Conservation (phyloP, 2,329 filamentous ascomycete genomes). For the Trichoderma simmonsii region DNA sequence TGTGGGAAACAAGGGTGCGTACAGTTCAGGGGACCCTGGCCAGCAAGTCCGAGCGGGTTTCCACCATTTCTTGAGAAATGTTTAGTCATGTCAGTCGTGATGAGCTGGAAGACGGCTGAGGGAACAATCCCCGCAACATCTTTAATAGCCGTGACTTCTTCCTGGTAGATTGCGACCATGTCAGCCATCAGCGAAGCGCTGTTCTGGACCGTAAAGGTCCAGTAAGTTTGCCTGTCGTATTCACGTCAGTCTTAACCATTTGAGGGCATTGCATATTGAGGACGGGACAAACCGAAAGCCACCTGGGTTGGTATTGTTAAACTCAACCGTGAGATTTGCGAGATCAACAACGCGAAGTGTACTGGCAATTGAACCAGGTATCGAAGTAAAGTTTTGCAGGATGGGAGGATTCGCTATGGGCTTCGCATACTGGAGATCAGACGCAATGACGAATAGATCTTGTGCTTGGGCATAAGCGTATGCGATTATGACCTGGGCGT, state of each 20-base stretch:
- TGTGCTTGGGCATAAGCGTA: constrained; percentile 24
- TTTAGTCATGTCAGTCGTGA: constrained; percentile 37
- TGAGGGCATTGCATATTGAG: background rate
- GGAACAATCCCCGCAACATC: constrained; percentile 28
- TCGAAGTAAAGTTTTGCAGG: constrained; percentile 23
- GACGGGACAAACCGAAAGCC: constrained; percentile 24
- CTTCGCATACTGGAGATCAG: constrained; percentile 23
- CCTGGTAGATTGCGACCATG: constrained; percentile 24
- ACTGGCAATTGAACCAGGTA: constrained; percentile 22
- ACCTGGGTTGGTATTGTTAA: constrained; percentile 24
- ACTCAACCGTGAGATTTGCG: constrained; percentile 23
- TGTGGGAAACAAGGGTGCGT: background rate
- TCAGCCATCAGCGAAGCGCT: constrained; percentile 23
- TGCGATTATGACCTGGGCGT: constrained; percentile 25
- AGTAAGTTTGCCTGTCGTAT: constrained; percentile 23
- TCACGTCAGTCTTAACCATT: background rate
- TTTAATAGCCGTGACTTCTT: constrained; percentile 24
- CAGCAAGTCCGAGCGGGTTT: constrained; percentile 31
- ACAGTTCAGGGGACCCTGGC: constrained; percentile 27
- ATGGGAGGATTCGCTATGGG: constrained; percentile 22
- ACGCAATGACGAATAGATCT: constrained; percentile 21
- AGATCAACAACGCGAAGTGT: constrained; percentile 23
- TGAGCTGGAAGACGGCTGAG: constrained; percentile 37
- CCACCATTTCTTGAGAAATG: constrained; percentile 35
- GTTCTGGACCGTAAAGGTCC: constrained; percentile 24